A percentile compares a stretch with the other conserved stretches of the same genome.
These are phyloP conservation scores for Actinidia arguta DNA, from an alignment of 179 eudicot species.

Conservation along the genomic window DNA sequence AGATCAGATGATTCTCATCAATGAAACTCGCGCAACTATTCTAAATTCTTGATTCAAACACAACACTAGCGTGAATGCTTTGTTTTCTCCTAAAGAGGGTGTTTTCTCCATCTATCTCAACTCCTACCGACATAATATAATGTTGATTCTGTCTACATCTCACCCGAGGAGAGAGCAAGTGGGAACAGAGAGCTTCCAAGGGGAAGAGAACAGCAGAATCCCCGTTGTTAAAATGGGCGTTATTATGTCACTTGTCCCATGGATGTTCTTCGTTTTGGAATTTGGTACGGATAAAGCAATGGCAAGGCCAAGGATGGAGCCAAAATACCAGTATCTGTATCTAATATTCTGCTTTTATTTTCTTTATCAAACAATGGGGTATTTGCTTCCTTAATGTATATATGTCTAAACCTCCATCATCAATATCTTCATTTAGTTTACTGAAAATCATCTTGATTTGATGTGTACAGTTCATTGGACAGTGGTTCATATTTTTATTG, in stretches of 20 bases:
- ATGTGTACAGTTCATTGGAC: too few species aligned
- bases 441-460: too few species aligned
- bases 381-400: not conserved
- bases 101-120: too few species aligned
- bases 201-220: not conserved
- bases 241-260: slow-evolving; percentile 1
- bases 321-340: slow-evolving; percentile 2
- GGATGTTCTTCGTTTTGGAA: not conserved
- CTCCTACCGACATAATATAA: too few species aligned
- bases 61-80: too few species aligned
- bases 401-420: not conserved
- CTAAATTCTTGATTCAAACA: too few species aligned
- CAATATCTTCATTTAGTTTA: not conserved
- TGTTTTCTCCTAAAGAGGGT: too few species aligned
- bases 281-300: slow-evolving; percentile 12
- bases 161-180: not conserved
- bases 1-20: too few species aligned
- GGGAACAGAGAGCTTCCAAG: not conserved
- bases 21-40: too few species aligned
- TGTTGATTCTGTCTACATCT: too few species aligned
- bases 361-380: not conserved
- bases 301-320: slow-evolving; percentile 8
- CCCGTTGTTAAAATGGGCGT: not conserved
- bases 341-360: not conserved
- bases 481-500: too few species aligned